Evolutionary conservation across 192 early-diverging fungal genomes (phyloP), one percentile per base, ranked within the genome.

Genomic region (Backusella psychrophila): DNA sequence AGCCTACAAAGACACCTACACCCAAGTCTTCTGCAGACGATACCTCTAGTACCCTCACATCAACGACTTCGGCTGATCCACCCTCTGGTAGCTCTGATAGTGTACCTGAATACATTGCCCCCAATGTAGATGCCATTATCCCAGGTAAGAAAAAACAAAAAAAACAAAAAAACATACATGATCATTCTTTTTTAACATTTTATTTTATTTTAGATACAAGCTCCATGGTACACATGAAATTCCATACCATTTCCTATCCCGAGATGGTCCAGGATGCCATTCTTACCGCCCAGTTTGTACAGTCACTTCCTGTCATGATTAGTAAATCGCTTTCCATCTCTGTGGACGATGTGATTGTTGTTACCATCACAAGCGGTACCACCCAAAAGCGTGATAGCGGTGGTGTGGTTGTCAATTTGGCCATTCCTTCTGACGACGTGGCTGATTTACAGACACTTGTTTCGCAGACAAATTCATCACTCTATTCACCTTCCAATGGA

Each of bases 241-340:
- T 78, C 66, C 41, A 78, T 34, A 67, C 67, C 7, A 26, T 78
- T 19, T 77, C 75, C 15, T 81, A 81, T 29, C 19, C 72, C n/a
- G 67, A 81, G 9, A 70, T 81, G 69, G 76, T 81, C 9, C n/a
- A 77, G 21, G 59, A 78, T 52, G 75, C 80, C 6, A 31, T 78
- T 0, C 71, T 81, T n/a, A 75, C 80, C 6, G 72, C 80, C 36
- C 72, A 81, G 41, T 75, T 81, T 71, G 69, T 77, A 15, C 73
- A 77, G 42, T 34, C 65, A 0, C 66, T 81, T 19, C 80, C 80
- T n/a, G 35, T 74, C 6, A 44, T 71, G 33, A 69, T 81, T 9
- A 63, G 66, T n/a, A 74, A 59, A 8, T 72, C 65, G 4, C 23
- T 80, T 6, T 65, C 15, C 49, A 42, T 71, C 15, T 65, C 71